Conservation (phyloP, 2,329 filamentous ascomycete species). For the Diatrype stigma region DNA sequence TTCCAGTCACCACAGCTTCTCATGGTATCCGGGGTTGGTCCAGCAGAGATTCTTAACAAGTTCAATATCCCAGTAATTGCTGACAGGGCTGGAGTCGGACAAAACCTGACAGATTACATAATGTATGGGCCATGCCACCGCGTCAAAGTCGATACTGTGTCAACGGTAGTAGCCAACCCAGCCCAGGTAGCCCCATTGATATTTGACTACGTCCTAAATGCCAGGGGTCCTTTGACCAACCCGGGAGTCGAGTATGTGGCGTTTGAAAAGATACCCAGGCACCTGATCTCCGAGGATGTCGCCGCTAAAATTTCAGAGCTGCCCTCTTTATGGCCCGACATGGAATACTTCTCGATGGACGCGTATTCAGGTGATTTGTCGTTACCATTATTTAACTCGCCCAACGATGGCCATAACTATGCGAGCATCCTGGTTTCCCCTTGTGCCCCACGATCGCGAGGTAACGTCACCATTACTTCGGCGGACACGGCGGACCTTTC, state of each 20-base stretch:
- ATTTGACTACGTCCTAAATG: conserved; percentile 19
- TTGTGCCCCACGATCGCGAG: conserved; percentile 35
- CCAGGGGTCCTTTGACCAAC: conserved; percentile 22
- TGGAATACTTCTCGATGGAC: conserved; percentile 26
- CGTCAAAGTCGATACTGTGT: conserved; percentile 29
- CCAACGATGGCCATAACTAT: conserved; percentile 24
- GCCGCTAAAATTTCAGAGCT: conserved; percentile 18
- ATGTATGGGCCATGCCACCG: conserved; percentile 29
- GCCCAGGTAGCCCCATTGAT: conserved; percentile 18
- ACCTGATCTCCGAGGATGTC: conserved; percentile 6
- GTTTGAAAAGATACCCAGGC: conserved; percentile 30
- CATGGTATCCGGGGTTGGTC: conserved; percentile 37
- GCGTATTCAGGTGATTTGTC: conserved; percentile 12
- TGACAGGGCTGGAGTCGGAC: conserved; percentile 56
- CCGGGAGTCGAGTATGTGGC: conserved; percentile 21
- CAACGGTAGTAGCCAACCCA: conserved; percentile 18
- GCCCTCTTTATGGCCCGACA: conserved; percentile 32
- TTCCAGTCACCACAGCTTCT: conserved; percentile 57
- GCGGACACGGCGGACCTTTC: conserved; percentile 27
- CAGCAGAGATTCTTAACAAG: conserved; percentile 22
- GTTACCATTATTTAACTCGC: not conserved
- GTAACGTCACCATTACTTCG: conserved; percentile 59
- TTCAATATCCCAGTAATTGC: conserved; percentile 45
- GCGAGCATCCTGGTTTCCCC: conserved; percentile 20
- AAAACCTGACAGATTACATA: conserved; percentile 53